Evolutionary conservation across 73 alveolate genomes (phyloP), one percentile per base, ranked within the genome.

Genomic region (Diophrys appendiculata): DNA sequence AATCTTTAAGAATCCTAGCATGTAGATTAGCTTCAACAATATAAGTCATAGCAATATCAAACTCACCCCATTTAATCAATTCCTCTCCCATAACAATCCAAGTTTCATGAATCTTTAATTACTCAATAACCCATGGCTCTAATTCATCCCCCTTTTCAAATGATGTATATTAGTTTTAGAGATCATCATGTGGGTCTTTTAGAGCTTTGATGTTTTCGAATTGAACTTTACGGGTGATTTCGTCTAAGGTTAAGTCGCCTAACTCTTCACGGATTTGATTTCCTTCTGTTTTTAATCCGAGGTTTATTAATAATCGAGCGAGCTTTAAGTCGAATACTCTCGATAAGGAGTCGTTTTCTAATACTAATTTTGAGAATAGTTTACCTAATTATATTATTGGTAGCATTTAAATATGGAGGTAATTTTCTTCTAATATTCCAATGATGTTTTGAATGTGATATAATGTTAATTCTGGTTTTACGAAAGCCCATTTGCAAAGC

Each of bases 401-500:
- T 22, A 95, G 76, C 78, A 91, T 89, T 53, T 89, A 87, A 29
- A 91, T 85, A 80, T 86, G 92, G 72, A 88, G 80, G 74, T 83
- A 93, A 55, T 92, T 95, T 13, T 84, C 90, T 55, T 90, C 97
- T 29, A 95, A 90, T 60, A 90, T 87, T 29, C 88, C 80, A 35
- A 91, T 88, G 83, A 95, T 75, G 53, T 84, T 78, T 54, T 74
- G 69, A 32, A 95, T 74, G 55, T 92, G 93, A 72, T 78, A 90
- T 54, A 86, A 80, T 30, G 95, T 93, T 74, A 93, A 83, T 75
- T 95, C 94, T 2, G 97, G 96, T 68, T 93, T 92, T 72, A 84
- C 92, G 55, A 92, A 95, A 64, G 98, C 94, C 91, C 91, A 89
- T 83, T 93, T 87, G 64, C 97, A 90, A 29, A 95, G 54, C 90